A percentile compares a stretch with the other conserved stretches of the same genome.
Conservation (phyloP, 768 basidiomycete genomes). For the Tulasnella sp. region DNA sequence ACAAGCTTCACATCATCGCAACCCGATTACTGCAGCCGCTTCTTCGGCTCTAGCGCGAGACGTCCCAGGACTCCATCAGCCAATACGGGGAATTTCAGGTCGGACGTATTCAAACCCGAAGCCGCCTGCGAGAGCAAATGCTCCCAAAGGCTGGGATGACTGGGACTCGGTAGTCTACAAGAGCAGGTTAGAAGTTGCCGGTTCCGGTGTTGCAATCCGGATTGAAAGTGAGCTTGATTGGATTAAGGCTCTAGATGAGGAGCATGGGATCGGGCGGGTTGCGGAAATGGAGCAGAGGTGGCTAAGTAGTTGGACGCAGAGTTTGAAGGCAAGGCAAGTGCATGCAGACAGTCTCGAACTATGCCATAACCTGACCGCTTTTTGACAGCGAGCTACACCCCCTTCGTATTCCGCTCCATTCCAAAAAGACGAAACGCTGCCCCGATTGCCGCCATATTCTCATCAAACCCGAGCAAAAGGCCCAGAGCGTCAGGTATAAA, state of each 20-base stretch:
- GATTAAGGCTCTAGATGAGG: constrained; percentile 57
- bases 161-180: constrained; percentile 36
- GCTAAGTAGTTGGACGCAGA: constrained; percentile 71
- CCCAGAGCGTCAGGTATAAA: constrained; percentile 89
- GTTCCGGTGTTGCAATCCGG: constrained; percentile 55
- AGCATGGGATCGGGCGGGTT: constrained; percentile 47
- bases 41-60: constrained; percentile 85
- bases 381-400: constrained; percentile 71
- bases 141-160: constrained; percentile 26
- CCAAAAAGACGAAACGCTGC: constrained; percentile 94
- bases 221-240: constrained; percentile 66
- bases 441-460: constrained; percentile 91
- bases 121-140: background rate
- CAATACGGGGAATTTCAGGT: constrained; percentile 10
- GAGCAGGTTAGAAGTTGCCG: constrained; percentile 57
- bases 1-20: constrained; percentile 34
- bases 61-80: constrained; percentile 36
- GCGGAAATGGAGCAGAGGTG: constrained; percentile 74
- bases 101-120: constrained; percentile 13
- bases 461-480: constrained; percentile 97
- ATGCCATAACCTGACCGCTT: constrained; percentile 13
- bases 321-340: constrained; percentile 57
- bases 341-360: background rate
- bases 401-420: constrained; percentile 83
- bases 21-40: constrained; percentile 62